Conservation (phyloP, 768 basidiomycete genomes). For the Boletellus emodensis region DNA sequence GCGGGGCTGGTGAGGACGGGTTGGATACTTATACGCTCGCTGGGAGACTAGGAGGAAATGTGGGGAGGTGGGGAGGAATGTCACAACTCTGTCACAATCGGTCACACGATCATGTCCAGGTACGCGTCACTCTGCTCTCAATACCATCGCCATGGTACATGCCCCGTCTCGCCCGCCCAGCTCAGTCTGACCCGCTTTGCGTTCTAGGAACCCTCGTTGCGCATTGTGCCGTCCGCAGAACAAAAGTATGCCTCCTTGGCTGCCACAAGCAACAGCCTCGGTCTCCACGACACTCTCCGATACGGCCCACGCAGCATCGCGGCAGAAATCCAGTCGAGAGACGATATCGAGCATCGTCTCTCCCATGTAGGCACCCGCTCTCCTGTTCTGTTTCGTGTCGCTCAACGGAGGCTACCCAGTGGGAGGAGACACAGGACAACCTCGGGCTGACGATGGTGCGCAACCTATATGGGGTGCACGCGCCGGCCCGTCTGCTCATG, state of each 20-base stretch:
- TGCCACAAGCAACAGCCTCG: slow-evolving; percentile 69
- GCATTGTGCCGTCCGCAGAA: slow-evolving; percentile 55
- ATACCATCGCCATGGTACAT: slow-evolving; percentile 21
- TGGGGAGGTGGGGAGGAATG: slow-evolving; percentile 21
- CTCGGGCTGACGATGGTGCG: slow-evolving; percentile 81
- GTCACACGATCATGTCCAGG: slow-evolving; percentile 16
- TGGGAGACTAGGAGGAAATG: slow-evolving; percentile 4
- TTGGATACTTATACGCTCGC: slow-evolving; percentile 8
- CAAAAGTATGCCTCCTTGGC: slow-evolving; percentile 61
- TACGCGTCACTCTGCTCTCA: slow-evolving; percentile 17
- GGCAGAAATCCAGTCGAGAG: slow-evolving; percentile 61
- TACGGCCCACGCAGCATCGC: slow-evolving; percentile 83
- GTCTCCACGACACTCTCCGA: slow-evolving; percentile 83
- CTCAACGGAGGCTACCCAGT: slow-evolving; percentile 45
- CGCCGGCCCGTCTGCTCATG: slow-evolving; percentile 89
- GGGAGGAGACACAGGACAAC: slow-evolving; percentile 91
- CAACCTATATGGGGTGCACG: slow-evolving; percentile 80
- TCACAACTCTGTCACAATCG: slow-evolving; percentile 28
- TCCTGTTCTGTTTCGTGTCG: neutral
- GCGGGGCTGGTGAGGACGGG: slow-evolving; percentile 1
- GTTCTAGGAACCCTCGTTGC: slow-evolving; percentile 36
- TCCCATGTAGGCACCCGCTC: slow-evolving; percentile 56
- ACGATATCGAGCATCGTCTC: slow-evolving; percentile 63
- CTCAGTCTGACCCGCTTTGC: neutral
- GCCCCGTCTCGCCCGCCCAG: neutral